These are phyloP conservation scores for Rhizoclosmatium globosum DNA, from an alignment of 192 early-diverging fungal species.

Conservation along the genomic window DNA sequence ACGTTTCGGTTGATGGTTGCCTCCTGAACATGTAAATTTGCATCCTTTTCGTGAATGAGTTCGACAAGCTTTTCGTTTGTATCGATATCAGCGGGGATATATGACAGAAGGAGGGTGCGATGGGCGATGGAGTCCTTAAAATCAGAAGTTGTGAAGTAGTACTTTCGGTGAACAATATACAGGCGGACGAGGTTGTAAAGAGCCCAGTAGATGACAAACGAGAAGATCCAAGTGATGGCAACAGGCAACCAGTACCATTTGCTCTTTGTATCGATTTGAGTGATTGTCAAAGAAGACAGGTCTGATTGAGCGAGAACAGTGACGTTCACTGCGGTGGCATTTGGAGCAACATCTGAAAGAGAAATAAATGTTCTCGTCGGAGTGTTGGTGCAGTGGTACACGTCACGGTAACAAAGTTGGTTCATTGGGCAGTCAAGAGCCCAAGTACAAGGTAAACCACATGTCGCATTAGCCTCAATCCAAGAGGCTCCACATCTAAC, in stretches of 20 bases:
- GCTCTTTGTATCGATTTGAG: constrained; percentile 21
- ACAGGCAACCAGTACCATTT: constrained; percentile 21
- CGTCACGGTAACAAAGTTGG: constrained; percentile 4
- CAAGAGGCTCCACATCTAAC: constrained; percentile 18
- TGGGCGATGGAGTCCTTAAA: constrained; percentile 7
- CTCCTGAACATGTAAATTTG: background rate
- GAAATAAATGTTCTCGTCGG: background rate
- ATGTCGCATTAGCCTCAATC: constrained; percentile 6
- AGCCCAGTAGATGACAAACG: background rate
- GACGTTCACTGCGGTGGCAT: background rate
- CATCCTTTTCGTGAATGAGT: background rate
- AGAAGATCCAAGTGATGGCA: constrained; percentile 24
- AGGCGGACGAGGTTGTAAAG: background rate
- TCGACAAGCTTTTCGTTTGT: constrained; percentile 11
- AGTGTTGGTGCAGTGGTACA: background rate
- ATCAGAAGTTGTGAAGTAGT: constrained; percentile 24
- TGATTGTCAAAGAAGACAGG: background rate
- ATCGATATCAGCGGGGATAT: constrained; percentile 20
- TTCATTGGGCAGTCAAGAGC: constrained; percentile 1
- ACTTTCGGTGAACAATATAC: constrained; percentile 12
- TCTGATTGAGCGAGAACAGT: background rate
- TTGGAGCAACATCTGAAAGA: background rate
- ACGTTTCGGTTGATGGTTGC: constrained; percentile 26
- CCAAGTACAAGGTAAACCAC: background rate
- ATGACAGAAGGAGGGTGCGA: constrained; percentile 23